phyloP scores from a whole-genome alignment of 805 yeast genomes.

The Sungouiozyma intestinalis region DNA sequence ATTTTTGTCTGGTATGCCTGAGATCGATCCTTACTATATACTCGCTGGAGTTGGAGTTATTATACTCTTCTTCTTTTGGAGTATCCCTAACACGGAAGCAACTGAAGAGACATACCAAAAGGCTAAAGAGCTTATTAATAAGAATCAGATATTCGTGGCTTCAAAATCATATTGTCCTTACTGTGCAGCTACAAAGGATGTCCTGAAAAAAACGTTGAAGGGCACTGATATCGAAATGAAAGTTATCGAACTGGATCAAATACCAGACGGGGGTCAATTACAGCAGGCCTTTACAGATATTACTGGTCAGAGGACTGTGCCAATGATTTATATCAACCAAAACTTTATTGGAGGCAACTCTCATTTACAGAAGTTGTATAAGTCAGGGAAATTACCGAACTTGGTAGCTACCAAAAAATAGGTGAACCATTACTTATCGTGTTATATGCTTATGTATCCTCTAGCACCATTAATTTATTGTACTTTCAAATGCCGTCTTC shows the following conservation, averaged over 20 bases:
- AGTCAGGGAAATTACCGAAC: conserved; percentile 45
- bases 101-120: conserved; percentile 44
- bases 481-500: conserved; percentile 14
- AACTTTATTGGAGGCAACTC: conserved; percentile 94
- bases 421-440: too few species aligned
- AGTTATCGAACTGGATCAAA: conserved; percentile 36
- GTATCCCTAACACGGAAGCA: conserved; percentile 26
- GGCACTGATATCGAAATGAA: conserved; percentile 33
- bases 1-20: too few species aligned
- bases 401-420: conserved; percentile 12
- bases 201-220: conserved; percentile 30
- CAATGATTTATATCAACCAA: conserved; percentile 80
- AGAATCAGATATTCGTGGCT: conserved; percentile 66
- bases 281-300: conserved; percentile 66
- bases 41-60: neutral
- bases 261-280: conserved; percentile 62
- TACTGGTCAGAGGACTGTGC: conserved; percentile 89
- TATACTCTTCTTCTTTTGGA: neutral
- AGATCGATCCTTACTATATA: neutral
- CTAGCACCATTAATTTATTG: conserved; percentile 1
- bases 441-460: too few species aligned
- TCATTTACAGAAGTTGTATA: conserved; percentile 65
- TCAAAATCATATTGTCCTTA: conserved; percentile 69
- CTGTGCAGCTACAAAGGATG: conserved; percentile 38
- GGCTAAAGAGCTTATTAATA: conserved; percentile 53